phyloP scores from a whole-genome alignment of 169 alveolate species.

The Babesia sp. region DNA sequence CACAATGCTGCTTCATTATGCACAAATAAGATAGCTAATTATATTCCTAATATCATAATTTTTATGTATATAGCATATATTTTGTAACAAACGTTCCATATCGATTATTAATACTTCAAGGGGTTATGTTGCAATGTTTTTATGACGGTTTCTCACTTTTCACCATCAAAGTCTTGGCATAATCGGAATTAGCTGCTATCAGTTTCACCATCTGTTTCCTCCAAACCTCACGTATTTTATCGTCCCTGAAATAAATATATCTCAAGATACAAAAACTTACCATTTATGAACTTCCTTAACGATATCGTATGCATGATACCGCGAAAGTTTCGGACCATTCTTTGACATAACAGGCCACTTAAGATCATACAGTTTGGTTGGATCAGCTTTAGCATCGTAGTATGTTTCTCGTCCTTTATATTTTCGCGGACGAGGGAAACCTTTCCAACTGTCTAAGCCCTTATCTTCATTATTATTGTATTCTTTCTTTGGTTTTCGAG shows the following conservation, averaged over 20 bases:
- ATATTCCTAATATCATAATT: no score
- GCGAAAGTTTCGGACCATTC: conserved; percentile 33
- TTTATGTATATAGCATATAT: no score
- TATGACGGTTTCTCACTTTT: not conserved
- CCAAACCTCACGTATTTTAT: not conserved
- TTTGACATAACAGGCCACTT: conserved; percentile 1
- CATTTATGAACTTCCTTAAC: not conserved
- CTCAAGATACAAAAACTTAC: not conserved
- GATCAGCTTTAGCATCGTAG: conserved; percentile 21
- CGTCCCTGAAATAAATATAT: not conserved
- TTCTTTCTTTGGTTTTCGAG: not conserved
- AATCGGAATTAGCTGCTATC: not conserved
- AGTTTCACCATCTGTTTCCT: not conserved
- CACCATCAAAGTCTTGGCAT: not conserved
- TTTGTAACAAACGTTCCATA: no score
- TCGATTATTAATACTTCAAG: no score
- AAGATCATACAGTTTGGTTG: not conserved
- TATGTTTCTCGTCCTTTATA: conserved; percentile 18
- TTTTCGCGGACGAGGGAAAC: conserved; percentile 49
- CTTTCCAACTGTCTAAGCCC: conserved; percentile 24
- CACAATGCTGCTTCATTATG: conserved; percentile 38
- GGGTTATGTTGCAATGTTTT: no score
- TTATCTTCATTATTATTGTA: not conserved
- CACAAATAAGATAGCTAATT: no score
- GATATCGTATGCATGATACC: conserved; percentile 1